Percentiles rank a stretch among this genome's conserved stretches.
These are phyloP conservation scores for Auriscalpium vulgare DNA, from an alignment of 768 basidiomycete species.

Conservation along the genomic window DNA sequence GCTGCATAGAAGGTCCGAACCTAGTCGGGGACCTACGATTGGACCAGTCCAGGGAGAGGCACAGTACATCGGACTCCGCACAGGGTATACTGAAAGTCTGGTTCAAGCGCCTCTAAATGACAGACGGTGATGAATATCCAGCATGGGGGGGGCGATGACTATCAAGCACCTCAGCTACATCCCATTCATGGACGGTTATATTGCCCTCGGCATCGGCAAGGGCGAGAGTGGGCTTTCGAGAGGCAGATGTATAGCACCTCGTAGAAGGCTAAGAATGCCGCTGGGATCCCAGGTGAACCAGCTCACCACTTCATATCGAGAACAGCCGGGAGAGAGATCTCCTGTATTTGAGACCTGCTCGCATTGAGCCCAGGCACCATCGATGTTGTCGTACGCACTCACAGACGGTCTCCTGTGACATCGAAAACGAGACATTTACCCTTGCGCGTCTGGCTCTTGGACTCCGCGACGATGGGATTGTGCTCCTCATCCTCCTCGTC, in stretches of 20 bases:
- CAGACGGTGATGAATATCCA: not conserved
- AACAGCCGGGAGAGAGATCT: constrained; percentile 71
- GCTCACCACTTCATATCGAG: constrained; percentile 91
- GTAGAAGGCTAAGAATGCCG: not conserved
- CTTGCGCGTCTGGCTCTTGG: constrained; percentile 33
- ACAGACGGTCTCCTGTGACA: constrained; percentile 25
- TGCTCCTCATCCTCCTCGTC: constrained; percentile 5
- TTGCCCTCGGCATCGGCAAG: constrained; percentile 84
- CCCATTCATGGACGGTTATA: constrained; percentile 56
- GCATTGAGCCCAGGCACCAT: not conserved
- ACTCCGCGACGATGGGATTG: not conserved
- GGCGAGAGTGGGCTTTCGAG: constrained; percentile 44
- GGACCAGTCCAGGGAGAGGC: constrained; percentile 92
- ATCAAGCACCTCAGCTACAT: constrained; percentile 36
- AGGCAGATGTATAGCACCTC: constrained; percentile 52
- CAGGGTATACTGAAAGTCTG: constrained; percentile 38
- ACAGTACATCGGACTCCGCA: constrained; percentile 51
- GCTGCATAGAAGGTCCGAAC: constrained; percentile 28
- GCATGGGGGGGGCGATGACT: no score
- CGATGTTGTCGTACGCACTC: not conserved
- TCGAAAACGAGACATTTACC: constrained; percentile 73
- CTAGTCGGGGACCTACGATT: constrained; percentile 46
- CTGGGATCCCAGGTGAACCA: not conserved
- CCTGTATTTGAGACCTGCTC: constrained; percentile 48
- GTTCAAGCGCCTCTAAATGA: constrained; percentile 23